Evolutionary conservation across 805 yeast genomes (phyloP).

Genomic region (Wickerhamiella lipophila): DNA sequence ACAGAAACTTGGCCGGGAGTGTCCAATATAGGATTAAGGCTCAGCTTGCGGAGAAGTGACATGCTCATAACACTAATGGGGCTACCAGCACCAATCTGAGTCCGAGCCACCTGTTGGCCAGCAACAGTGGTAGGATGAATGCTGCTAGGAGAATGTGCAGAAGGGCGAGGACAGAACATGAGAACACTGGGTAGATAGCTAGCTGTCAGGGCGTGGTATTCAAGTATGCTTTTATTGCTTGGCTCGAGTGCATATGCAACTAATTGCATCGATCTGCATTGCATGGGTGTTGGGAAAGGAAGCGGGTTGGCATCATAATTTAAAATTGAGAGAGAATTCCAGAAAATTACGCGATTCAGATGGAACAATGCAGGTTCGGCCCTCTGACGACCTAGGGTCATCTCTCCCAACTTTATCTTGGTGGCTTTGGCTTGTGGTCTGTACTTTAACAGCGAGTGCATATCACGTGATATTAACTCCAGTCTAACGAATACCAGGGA

Average conservation of each 20-base stretch:
- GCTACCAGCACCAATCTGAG: constrained; percentile 13
- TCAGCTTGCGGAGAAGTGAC: constrained; percentile 10
- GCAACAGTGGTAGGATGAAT: constrained; percentile 6
- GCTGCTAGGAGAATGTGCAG: constrained; percentile 7
- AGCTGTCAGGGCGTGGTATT: background rate
- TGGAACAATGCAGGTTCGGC: background rate
- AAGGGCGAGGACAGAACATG: constrained; percentile 10
- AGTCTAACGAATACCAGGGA: background rate
- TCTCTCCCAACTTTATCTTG: no score
- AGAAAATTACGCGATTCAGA: background rate
- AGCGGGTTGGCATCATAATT: background rate
- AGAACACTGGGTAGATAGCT: background rate
- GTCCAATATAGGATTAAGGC: constrained; percentile 6
- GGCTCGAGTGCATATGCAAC: background rate
- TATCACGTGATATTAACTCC: background rate
- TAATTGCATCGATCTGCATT: background rate
- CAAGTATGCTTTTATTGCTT: background rate
- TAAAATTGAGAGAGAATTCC: no score
- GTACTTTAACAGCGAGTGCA: background rate
- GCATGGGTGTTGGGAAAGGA: background rate
- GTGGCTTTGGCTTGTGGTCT: no score
- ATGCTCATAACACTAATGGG: constrained; percentile 11
- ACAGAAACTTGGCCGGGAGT: constrained; percentile 12
- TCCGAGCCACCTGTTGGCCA: constrained; percentile 8
- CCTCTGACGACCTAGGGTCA: no score